Conservation (phyloP, 2,329 filamentous ascomycete species). For the Claviceps arundinis region DNA sequence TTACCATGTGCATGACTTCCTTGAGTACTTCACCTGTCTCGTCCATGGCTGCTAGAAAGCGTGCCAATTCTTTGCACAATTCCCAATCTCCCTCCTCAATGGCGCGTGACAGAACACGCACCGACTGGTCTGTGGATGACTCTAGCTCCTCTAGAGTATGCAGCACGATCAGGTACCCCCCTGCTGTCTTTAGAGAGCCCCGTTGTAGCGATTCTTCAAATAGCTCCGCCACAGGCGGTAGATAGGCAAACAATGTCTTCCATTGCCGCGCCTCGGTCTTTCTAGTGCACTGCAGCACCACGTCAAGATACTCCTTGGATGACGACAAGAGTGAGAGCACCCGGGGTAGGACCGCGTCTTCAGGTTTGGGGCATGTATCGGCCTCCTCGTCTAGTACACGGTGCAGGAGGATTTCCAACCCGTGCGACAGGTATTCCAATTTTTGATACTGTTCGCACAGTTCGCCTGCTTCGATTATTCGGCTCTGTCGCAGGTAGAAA, state of each 20-base stretch:
- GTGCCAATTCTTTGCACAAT: slow-evolving; percentile 81
- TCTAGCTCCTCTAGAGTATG: slow-evolving; percentile 66
- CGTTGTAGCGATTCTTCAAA: slow-evolving; percentile 85
- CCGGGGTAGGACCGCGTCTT: slow-evolving; percentile 50
- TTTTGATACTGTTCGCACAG: slow-evolving; percentile 76
- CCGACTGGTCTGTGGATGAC: slow-evolving; percentile 61
- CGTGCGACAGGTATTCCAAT: slow-evolving; percentile 85
- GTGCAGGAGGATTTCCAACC: slow-evolving; percentile 81
- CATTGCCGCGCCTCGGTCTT: slow-evolving; percentile 94
- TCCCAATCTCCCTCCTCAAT: slow-evolving; percentile 87
- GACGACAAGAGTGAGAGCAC: slow-evolving; percentile 54
- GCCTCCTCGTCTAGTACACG: slow-evolving; percentile 91
- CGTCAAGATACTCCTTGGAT: slow-evolving; percentile 78
- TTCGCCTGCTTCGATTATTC: slow-evolving; percentile 66
- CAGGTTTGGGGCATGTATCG: slow-evolving; percentile 51
- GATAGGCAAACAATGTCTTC: slow-evolving; percentile 82
- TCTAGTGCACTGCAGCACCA: slow-evolving; percentile 89
- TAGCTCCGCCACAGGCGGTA: slow-evolving; percentile 79
- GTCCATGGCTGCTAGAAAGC: slow-evolving; percentile 91
- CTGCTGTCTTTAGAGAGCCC: slow-evolving; percentile 83
- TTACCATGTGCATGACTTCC: slow-evolving; percentile 54
- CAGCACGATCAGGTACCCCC: slow-evolving; percentile 87
- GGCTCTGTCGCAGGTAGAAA: slow-evolving; percentile 61
- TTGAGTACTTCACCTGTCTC: slow-evolving; percentile 68
- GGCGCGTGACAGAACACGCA: slow-evolving; percentile 67